Percentiles rank a stretch among this genome's conserved stretches.
Evolutionary conservation across 2,329 filamentous ascomycete species (phyloP).

Genomic region (Chrysoporthe deuterocubensis): DNA sequence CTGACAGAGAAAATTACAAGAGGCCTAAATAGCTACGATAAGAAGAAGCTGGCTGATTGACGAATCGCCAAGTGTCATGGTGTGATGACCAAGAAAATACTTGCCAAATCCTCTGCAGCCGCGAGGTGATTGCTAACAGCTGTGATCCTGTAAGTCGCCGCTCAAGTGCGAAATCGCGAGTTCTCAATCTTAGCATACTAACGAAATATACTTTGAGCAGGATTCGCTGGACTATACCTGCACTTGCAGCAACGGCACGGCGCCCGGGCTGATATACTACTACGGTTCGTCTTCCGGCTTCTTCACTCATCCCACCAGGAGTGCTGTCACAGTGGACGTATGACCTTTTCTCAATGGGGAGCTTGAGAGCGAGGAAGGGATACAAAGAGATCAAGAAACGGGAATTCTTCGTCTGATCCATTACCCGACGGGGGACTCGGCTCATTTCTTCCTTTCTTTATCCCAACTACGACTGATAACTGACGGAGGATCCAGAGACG

Average conservation of each 20-base stretch:
- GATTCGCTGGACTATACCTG: not conserved
- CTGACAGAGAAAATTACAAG: not conserved
- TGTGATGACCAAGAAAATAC: conserved; percentile 1
- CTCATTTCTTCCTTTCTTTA: not conserved
- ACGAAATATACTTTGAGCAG: not conserved
- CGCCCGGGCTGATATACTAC: not conserved
- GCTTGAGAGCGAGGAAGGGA: too few relatives aligned
- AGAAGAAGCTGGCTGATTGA: not conserved
- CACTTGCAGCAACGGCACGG: not conserved
- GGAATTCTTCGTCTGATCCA: not conserved
- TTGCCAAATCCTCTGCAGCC: not conserved
- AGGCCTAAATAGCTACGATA: not conserved
- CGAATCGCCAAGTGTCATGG: not conserved
- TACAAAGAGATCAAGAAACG: too few relatives aligned
- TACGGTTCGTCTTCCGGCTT: not conserved
- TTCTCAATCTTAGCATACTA: not conserved
- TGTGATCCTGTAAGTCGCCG: not conserved
- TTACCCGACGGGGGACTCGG: not conserved
- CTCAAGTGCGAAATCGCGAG: too few relatives aligned
- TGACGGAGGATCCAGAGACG: not conserved
- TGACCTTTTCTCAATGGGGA: not conserved
- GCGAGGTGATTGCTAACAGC: not conserved
- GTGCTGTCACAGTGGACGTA: not conserved
- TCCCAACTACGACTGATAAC: not conserved
- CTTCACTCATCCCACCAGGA: not conserved